Evolutionary conservation across 2,329 filamentous ascomycete genomes (phyloP).

Genomic region (Apiospora pterosperma): DNA sequence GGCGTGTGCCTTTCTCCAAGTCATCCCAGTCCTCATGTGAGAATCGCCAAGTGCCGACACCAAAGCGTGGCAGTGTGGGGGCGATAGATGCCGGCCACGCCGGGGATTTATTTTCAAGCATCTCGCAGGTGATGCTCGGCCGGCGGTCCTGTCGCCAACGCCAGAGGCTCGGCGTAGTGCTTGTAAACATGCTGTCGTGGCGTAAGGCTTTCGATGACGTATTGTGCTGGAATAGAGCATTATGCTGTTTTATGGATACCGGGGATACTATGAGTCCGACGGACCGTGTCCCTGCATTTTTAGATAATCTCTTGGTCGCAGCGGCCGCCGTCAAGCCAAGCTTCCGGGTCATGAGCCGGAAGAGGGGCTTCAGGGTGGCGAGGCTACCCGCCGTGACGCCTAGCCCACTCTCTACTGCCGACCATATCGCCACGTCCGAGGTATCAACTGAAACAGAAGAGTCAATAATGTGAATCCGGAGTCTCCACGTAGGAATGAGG

Average conservation of each 20-base stretch:
- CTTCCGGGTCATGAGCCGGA: not conserved
- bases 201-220: not conserved
- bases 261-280: not conserved
- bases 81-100: not conserved
- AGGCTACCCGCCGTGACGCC: conserved; percentile 8
- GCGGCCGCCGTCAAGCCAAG: not conserved
- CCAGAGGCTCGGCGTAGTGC: not conserved
- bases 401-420: conserved; percentile 7
- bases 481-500: not conserved
- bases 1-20: not conserved
- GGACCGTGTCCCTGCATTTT: not conserved
- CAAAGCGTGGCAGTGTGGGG: not conserved
- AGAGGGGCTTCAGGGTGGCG: conserved; percentile 9
- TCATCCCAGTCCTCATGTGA: not conserved
- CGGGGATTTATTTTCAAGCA: not conserved
- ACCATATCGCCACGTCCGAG: conserved; percentile 9
- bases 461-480: not conserved
- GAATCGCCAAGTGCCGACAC: not conserved
- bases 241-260: too few relatives aligned
- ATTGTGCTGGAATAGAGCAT: not conserved
- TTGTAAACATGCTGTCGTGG: not conserved
- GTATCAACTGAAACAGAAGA: not conserved
- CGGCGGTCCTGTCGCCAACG: not conserved
- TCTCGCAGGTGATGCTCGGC: not conserved
- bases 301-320: not conserved